These are phyloP conservation scores for Zygnema circumcarinatum DNA, from an alignment of 139 green algal species.

Conservation along the genomic window DNA sequence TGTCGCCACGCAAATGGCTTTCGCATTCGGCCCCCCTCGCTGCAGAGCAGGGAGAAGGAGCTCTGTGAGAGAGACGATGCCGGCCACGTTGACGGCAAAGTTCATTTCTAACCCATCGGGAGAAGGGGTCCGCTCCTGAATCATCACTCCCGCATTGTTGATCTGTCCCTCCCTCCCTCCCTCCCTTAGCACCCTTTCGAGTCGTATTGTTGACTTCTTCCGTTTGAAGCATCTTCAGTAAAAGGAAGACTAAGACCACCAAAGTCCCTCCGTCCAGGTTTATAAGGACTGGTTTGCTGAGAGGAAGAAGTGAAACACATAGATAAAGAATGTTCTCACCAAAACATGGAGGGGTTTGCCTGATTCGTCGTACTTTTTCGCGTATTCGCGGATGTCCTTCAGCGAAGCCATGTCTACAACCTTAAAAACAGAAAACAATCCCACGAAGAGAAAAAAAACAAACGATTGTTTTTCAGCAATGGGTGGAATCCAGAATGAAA, in stretches of 20 bases:
- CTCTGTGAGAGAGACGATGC: constrained; percentile 51
- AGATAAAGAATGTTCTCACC: constrained; percentile 26
- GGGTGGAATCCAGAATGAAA: neutral
- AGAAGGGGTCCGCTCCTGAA: neutral
- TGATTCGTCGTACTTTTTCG: neutral
- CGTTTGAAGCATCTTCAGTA: no score
- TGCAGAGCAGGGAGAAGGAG: constrained; percentile 40
- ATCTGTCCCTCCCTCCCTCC: no score
- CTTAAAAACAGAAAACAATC: constrained; percentile 13
- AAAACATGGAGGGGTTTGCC: constrained; percentile 52
- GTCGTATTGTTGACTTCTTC: no score
- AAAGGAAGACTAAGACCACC: no score
- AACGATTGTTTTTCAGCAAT: neutral
- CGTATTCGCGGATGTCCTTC: constrained; percentile 4
- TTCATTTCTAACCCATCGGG: constrained; percentile 55
- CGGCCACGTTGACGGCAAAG: constrained; percentile 63
- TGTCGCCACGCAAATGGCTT: constrained; percentile 47
- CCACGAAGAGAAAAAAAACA: constrained; percentile 8
- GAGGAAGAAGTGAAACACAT: no score
- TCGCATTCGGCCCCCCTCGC: constrained; percentile 21
- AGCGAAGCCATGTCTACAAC: constrained; percentile 45
- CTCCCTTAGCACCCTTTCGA: no score
- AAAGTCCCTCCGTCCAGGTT: no score
- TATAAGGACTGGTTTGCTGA: no score
- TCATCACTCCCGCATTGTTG: constrained; percentile 59